A percentile compares a stretch with the other conserved stretches of the same genome.
These are phyloP conservation scores for Ophiostoma novo-ulmi DNA, from an alignment of 2,329 filamentous ascomycete genomes.

Conservation along the genomic window DNA sequence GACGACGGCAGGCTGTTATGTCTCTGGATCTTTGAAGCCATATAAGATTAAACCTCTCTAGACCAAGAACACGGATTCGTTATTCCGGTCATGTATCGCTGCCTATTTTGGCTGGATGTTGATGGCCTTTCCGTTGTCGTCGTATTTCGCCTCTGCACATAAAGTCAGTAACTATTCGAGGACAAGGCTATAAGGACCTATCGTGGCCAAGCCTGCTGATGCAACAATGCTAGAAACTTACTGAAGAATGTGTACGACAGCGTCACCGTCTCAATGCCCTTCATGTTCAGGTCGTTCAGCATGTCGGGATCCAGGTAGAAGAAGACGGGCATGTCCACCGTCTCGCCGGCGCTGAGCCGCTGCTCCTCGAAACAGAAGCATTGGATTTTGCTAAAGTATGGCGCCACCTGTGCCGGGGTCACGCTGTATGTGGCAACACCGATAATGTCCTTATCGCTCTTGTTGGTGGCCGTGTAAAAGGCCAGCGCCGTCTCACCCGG, in stretches of 20 bases:
- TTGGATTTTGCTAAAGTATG: constrained; percentile 99
- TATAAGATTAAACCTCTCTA: neutral
- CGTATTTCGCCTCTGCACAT: constrained; percentile 69
- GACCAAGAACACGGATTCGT: too few species aligned
- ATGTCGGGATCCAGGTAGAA: constrained; percentile 98
- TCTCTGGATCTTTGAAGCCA: neutral
- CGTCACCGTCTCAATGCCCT: constrained; percentile 88
- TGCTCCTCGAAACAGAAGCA: constrained; percentile 99
- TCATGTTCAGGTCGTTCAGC: constrained; percentile 87
- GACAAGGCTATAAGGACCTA: neutral
- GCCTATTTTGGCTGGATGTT: constrained; percentile 28
- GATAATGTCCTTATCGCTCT: constrained; percentile 85
- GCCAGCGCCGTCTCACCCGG: constrained; percentile 95
- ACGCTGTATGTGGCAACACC: constrained; percentile 97
- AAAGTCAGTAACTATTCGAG: neutral
- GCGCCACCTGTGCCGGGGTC: constrained; percentile 88
- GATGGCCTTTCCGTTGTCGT: constrained; percentile 67
- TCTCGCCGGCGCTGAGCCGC: constrained; percentile 87
- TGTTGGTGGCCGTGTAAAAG: constrained; percentile 96
- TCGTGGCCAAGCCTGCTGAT: too few species aligned
- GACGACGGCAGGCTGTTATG: neutral
- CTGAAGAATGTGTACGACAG: constrained; percentile 98
- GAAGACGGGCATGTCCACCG: constrained; percentile 98
- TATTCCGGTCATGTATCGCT: neutral
- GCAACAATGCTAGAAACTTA: constrained; percentile 46